Conservation (phyloP, 305 asterid genomes). For the Fraxinus baroniana region DNA sequence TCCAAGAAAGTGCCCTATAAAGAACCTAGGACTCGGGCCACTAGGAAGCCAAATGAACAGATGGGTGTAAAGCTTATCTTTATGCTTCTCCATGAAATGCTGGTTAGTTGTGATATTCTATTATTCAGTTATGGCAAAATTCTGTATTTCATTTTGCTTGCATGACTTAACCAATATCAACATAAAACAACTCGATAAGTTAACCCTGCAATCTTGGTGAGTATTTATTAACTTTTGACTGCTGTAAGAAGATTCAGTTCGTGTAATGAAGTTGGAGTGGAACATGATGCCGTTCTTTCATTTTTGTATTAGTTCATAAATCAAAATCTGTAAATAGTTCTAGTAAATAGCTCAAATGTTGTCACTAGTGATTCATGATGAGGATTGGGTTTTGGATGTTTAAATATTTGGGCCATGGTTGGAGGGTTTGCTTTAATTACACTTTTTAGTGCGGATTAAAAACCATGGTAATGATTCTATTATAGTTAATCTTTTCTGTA, state of each 20-base stretch:
- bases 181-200: neutral
- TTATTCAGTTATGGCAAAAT: neutral
- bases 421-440: neutral
- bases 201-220: neutral
- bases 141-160: neutral
- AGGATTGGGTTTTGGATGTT: neutral
- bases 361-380: neutral
- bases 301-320: neutral
- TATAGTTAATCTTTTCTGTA: neutral
- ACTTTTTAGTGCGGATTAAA: neutral
- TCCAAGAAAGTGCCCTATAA: neutral
- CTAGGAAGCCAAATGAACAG: constrained; percentile 1
- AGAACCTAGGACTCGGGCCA: neutral
- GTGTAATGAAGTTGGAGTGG: neutral
- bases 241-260: neutral
- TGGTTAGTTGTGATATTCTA: neutral
- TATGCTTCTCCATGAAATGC: neutral
- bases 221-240: neutral
- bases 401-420: neutral
- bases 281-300: neutral
- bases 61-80: neutral
- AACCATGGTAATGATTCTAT: neutral
- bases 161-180: neutral
- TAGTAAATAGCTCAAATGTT: neutral
- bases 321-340: neutral